Evolutionary conservation across 306 rosid species (phyloP).

Genomic region (Cyclanthera cordifolia): DNA sequence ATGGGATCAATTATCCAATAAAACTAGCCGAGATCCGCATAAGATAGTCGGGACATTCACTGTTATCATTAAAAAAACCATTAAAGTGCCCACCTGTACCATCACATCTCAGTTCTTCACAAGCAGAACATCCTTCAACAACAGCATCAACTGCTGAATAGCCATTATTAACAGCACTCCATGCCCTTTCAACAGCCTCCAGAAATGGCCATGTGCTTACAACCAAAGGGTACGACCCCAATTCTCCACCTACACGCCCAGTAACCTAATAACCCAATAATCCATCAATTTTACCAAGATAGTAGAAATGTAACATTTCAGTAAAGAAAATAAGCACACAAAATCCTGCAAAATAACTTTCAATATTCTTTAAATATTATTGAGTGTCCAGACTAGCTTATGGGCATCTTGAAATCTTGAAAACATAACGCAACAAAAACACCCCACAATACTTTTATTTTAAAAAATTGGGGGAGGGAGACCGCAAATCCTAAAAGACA

Average conservation of each 20-base stretch:
- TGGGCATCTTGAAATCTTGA: too few relatives aligned
- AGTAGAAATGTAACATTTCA: not conserved
- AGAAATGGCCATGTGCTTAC: constrained; percentile 94
- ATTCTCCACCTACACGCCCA: constrained; percentile 32
- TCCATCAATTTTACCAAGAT: not conserved
- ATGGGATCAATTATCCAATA: too few relatives aligned
- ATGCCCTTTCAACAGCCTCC: constrained; percentile 80
- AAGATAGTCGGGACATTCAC: too few relatives aligned
- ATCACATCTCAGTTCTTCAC: constrained; percentile 86
- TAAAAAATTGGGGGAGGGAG: too few relatives aligned
- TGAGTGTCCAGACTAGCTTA: too few relatives aligned
- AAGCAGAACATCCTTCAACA: constrained; percentile 77
- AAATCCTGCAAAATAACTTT: not conserved
- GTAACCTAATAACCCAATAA: constrained; percentile 26
- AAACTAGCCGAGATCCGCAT: too few relatives aligned
- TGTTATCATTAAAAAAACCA: too few relatives aligned
- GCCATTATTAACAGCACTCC: constrained; percentile 65
- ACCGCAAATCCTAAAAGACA: too few relatives aligned
- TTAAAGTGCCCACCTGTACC: constrained; percentile 54
- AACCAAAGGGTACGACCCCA: constrained; percentile 45
- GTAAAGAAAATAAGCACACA: not conserved
- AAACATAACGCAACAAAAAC: too few relatives aligned
- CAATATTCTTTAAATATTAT: too few relatives aligned
- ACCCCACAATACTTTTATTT: too few relatives aligned
- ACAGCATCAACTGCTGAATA: constrained; percentile 77